Evolutionary conservation across 345 rosid species (phyloP).

Genomic region (Citrus trifoliata): DNA sequence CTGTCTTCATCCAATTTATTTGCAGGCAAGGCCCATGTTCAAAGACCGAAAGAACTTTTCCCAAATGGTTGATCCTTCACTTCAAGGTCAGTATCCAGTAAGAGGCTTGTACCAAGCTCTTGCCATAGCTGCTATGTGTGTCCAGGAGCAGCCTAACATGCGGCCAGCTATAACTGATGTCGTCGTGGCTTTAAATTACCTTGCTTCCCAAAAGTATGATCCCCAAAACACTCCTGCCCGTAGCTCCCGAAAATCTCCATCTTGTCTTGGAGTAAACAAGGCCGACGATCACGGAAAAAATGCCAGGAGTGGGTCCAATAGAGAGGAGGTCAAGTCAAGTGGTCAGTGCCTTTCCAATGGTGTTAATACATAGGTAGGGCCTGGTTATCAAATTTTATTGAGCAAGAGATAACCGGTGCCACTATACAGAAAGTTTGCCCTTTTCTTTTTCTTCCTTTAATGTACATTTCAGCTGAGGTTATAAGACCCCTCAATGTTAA

Average conservation of each 20-base stretch:
- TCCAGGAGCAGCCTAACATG: slow-evolving; percentile 85
- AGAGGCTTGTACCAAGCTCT: slow-evolving; percentile 88
- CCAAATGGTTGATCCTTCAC: slow-evolving; percentile 72
- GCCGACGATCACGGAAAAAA: slow-evolving; percentile 16
- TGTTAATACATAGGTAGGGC: slow-evolving; percentile 17
- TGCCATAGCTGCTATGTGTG: slow-evolving; percentile 93
- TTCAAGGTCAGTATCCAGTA: slow-evolving; percentile 65
- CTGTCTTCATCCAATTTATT: neutral
- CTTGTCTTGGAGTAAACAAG: slow-evolving; percentile 1
- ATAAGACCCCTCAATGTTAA: slow-evolving; percentile 29
- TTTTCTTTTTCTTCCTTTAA: neutral
- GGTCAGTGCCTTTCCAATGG: slow-evolving; percentile 5
- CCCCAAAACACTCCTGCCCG: slow-evolving; percentile 26
- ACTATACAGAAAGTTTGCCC: slow-evolving; percentile 18
- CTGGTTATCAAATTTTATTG: slow-evolving; percentile 37
- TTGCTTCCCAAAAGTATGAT: slow-evolving; percentile 63
- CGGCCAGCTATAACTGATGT: slow-evolving; percentile 77
- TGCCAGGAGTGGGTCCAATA: neutral
- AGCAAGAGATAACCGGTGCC: slow-evolving; percentile 25
- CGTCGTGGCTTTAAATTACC: slow-evolving; percentile 72
- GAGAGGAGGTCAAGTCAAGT: slow-evolving; percentile 4
- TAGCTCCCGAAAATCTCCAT: slow-evolving; percentile 25
- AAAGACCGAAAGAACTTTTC: slow-evolving; percentile 75
- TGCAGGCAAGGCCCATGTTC: slow-evolving; percentile 86
- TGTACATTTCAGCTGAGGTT: slow-evolving; percentile 43